phyloP scores from a whole-genome alignment of 441 rosid genomes.

The Adansonia madagascariensis region DNA sequence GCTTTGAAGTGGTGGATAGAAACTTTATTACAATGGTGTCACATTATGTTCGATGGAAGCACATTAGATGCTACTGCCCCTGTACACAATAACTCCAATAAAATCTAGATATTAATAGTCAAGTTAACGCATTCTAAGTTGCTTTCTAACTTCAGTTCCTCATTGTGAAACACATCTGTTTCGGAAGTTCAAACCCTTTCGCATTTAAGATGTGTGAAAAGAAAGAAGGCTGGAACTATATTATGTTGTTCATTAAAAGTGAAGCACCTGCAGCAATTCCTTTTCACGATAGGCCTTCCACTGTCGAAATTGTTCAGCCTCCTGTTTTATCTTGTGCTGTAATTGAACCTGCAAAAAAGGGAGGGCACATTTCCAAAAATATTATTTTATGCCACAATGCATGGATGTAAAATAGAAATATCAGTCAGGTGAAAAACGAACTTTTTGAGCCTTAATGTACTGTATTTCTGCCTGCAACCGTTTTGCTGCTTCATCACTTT shows the following conservation, averaged over 20 bases:
- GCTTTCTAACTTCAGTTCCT: constrained; percentile 1
- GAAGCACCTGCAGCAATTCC: constrained; percentile 63
- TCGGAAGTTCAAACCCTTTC: not conserved
- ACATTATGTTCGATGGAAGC: not conserved
- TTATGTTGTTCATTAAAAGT: constrained; percentile 2
- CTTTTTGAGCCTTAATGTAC: constrained; percentile 70
- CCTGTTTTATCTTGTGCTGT: constrained; percentile 72
- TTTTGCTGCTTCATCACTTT: constrained; percentile 69
- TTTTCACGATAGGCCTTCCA: constrained; percentile 76
- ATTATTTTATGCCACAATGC: constrained; percentile 12
- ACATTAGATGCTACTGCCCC: not conserved
- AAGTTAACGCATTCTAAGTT: constrained; percentile 5
- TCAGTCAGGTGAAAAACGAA: constrained; percentile 31
- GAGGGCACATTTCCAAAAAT: constrained; percentile 20
- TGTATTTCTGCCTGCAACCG: constrained; percentile 71
- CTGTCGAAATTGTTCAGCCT: constrained; percentile 75
- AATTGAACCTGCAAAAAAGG: constrained; percentile 60
- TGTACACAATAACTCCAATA: not conserved
- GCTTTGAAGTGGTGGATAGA: not conserved
- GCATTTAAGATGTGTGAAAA: not conserved
- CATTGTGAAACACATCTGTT: constrained; percentile 1
- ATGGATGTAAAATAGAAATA: not conserved
- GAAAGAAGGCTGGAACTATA: not conserved
- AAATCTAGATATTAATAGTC: not conserved
- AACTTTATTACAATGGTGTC: not conserved